Conservation (phyloP, 352 stramenopile species). For the Aphanomyces cochlioides region DNA sequence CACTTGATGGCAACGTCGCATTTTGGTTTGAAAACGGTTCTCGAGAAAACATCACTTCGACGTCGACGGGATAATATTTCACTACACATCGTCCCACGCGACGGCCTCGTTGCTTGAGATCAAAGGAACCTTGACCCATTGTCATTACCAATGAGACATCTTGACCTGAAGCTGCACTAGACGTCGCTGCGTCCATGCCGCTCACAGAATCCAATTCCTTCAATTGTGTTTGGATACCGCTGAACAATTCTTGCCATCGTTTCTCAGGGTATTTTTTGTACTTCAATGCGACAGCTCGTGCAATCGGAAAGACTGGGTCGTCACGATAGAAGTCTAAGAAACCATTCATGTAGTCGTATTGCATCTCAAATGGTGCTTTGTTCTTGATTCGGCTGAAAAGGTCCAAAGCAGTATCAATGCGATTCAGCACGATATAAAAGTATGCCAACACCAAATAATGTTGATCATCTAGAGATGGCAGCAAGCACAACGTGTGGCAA, state of each 20-base stretch:
- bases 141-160: conserved; percentile 15
- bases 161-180: conserved; percentile 11
- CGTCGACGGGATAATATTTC: conserved; percentile 57
- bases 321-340: conserved; percentile 58
- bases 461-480: conserved; percentile 32
- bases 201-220: conserved; percentile 46
- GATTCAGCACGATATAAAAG: conserved; percentile 50
- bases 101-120: conserved; percentile 35
- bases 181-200: conserved; percentile 27
- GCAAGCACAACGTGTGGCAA: conserved; percentile 42
- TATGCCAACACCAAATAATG: conserved; percentile 48
- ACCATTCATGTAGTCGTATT: conserved; percentile 54
- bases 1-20: conserved; percentile 40
- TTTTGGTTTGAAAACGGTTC: conserved; percentile 51
- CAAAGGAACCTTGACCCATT: conserved; percentile 27
- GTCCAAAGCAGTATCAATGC: conserved; percentile 38
- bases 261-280: conserved; percentile 42
- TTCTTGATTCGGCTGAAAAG: conserved; percentile 38
- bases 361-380: conserved; percentile 31
- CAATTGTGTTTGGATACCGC: conserved; percentile 41
- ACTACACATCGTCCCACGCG: conserved; percentile 41
- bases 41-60: conserved; percentile 66
- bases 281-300: conserved; percentile 39
- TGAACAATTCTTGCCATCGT: conserved; percentile 50
- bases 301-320: conserved; percentile 35